These are phyloP conservation scores for Dioszegia crocea DNA, from an alignment of 768 basidiomycete species.

Conservation along the genomic window DNA sequence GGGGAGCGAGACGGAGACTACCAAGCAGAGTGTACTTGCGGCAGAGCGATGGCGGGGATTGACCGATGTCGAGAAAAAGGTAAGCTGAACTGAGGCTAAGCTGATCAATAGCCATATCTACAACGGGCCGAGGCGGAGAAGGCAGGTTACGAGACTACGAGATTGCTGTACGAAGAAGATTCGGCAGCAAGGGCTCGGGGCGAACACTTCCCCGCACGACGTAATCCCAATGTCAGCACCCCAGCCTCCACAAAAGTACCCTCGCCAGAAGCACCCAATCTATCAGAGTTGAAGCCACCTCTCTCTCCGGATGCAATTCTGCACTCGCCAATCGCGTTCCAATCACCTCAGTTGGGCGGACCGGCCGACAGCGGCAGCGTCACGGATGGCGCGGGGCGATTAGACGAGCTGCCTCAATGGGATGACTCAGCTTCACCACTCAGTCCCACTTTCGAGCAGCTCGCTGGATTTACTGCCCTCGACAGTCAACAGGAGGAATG, in stretches of 20 bases:
- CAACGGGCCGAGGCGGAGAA: conserved; percentile 93
- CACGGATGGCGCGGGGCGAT: no score
- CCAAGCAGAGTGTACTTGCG: conserved; percentile 88
- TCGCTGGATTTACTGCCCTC: no score
- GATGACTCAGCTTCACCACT: no score
- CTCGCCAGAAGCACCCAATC: neutral
- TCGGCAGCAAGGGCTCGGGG: conserved; percentile 39
- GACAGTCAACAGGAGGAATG: conserved; percentile 24
- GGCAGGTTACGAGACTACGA: conserved; percentile 81
- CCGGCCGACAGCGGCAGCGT: no score
- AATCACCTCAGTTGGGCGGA: no score
- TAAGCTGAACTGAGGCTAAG: conserved; percentile 49
- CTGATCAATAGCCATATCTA: conserved; percentile 69
- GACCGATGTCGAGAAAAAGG: conserved; percentile 89
- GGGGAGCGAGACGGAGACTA: conserved; percentile 85
- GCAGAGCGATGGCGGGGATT: conserved; percentile 90
- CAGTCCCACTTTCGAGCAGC: no score
- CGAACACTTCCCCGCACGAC: conserved; percentile 62
- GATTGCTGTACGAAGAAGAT: conserved; percentile 76
- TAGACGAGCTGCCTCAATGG: no score
- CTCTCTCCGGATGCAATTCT: neutral
- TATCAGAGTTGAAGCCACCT: neutral
- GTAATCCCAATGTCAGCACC: conserved; percentile 58
- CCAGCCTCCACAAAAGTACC: conserved; percentile 5
- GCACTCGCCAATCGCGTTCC: no score